These are phyloP conservation scores for Diplodia scrobiculata DNA, from an alignment of 2,329 filamentous ascomycete species.

Conservation along the genomic window DNA sequence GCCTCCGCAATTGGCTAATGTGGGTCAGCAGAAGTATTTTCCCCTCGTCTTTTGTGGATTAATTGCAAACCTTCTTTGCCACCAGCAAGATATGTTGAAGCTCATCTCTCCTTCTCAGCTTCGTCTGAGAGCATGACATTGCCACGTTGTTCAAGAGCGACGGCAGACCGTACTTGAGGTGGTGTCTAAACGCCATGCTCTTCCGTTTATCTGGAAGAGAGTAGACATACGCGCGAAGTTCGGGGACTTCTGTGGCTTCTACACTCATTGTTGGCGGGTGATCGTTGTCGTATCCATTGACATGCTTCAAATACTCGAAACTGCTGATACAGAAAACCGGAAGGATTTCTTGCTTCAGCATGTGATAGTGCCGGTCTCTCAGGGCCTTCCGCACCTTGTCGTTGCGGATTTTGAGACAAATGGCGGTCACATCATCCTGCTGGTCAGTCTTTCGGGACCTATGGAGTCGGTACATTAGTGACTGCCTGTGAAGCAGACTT, in stretches of 20 bases:
- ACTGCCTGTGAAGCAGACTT: no score
- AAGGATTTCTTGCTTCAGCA: conserved; percentile 26
- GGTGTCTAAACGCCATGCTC: conserved; percentile 14
- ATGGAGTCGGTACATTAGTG: neutral
- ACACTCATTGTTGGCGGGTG: conserved; percentile 29
- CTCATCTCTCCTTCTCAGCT: conserved; percentile 31
- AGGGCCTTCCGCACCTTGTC: conserved; percentile 29
- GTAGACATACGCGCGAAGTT: conserved; percentile 31
- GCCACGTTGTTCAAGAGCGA: conserved; percentile 32
- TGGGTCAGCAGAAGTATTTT: no score
- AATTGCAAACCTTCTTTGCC: neutral
- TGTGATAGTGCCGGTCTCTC: conserved; percentile 23
- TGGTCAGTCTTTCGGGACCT: neutral
- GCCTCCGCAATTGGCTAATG: neutral
- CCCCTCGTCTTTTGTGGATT: no score
- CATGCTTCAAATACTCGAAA: conserved; percentile 32
- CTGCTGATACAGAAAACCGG: conserved; percentile 35
- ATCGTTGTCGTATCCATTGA: conserved; percentile 22
- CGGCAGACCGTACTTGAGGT: conserved; percentile 25
- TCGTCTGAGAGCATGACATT: conserved; percentile 33
- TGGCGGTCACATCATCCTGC: neutral
- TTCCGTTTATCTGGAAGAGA: conserved; percentile 32
- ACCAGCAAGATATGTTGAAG: conserved; percentile 5
- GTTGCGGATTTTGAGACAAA: conserved; percentile 29
- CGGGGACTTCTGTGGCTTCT: conserved; percentile 33